Evolutionary conservation across 1,284 basidiomycete species (phyloP), one percentile per base, ranked within the genome.

Genomic region (Cryptococcus sp.): DNA sequence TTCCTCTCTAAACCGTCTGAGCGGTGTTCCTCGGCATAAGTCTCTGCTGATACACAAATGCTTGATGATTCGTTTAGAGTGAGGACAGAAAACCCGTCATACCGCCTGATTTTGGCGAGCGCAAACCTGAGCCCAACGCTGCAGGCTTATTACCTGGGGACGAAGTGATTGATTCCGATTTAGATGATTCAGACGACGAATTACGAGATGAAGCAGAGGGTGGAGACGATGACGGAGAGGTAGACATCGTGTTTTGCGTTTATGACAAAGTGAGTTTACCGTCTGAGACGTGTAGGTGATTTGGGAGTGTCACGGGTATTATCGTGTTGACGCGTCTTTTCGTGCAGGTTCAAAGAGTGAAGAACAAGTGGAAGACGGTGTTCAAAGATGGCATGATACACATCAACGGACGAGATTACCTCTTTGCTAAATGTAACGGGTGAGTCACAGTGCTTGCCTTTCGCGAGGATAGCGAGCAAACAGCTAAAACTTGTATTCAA

Each of bases 291-390:
- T 38, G 20, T 43, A 6, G 13, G 41, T 5, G 41, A n/a, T 4
- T 5, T 29, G 26, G 26, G 10, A n/a, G n/a, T n/a, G n/a, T n/a
- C n/a, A n/a, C n/a, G n/a, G n/a, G n/a, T n/a, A n/a, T n/a, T n/a
- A n/a, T n/a, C n/a, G 38, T 11, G 19, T 37, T 22, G 48, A 38
- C 25, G 13, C 22, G 8, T 17, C 3, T 57, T 17, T 13, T 15
- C 40, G 50, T 17, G 6, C 62, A 94, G 93, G 93, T 97, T 39
- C 92, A 94, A 58, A 85, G 96, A 20, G 94, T 98, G 29, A 98
- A 98, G 81, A 99, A 98, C 83, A 99, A 98, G 82, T 99, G 96
- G 96, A 99, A 99, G 83, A 96, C 94, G 60, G 88, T 93, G n/a
- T 85, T 99, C 61, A 96, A 96, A 80, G 96, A 99, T 70, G 96